phyloP scores from a whole-genome alignment of 768 basidiomycete genomes.

The Phylloporus arenicola region DNA sequence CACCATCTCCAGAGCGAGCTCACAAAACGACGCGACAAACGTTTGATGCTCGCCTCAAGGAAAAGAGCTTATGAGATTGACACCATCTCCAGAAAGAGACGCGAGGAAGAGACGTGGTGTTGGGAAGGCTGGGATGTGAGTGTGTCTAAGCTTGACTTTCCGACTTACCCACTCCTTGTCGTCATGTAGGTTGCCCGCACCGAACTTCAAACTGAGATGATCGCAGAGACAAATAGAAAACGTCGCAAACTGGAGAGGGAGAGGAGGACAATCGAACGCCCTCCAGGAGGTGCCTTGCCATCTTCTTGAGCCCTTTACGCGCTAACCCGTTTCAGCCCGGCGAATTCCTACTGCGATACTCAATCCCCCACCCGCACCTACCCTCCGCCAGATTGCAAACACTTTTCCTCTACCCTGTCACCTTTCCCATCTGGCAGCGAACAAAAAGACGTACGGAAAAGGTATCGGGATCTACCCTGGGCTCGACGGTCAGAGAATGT shows the following conservation, averaged over 20 bases:
- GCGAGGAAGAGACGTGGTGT: slow-evolving; percentile 65
- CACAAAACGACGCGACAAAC: slow-evolving; percentile 70
- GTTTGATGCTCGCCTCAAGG: slow-evolving; percentile 72
- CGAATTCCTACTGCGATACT: slow-evolving; percentile 53
- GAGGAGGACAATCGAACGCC: slow-evolving; percentile 70
- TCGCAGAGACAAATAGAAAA: slow-evolving; percentile 85
- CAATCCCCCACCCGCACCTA: slow-evolving; percentile 50
- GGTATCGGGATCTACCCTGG: slow-evolving; percentile 16
- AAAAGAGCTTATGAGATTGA: slow-evolving; percentile 65
- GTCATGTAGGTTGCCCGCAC: slow-evolving; percentile 60
- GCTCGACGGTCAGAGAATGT: slow-evolving; percentile 18
- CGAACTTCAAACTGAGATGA: slow-evolving; percentile 79
- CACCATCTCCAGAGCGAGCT: slow-evolving; percentile 77
- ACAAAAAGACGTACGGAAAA: slow-evolving; percentile 14
- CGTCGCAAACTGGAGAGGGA: slow-evolving; percentile 81
- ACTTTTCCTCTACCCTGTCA: slow-evolving; percentile 44
- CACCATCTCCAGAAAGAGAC: slow-evolving; percentile 56
- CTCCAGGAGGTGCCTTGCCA: slow-evolving; percentile 55
- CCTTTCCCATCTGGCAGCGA: slow-evolving; percentile 18
- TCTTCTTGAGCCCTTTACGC: background rate
- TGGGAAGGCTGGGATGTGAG: slow-evolving; percentile 92
- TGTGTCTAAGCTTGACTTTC: slow-evolving; percentile 7
- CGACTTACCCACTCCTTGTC: background rate
- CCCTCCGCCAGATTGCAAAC: slow-evolving; percentile 63
- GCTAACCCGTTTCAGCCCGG: slow-evolving; percentile 36